Conservation (phyloP, 2,329 filamentous ascomycete genomes). For the Cercospora beticola region DNA sequence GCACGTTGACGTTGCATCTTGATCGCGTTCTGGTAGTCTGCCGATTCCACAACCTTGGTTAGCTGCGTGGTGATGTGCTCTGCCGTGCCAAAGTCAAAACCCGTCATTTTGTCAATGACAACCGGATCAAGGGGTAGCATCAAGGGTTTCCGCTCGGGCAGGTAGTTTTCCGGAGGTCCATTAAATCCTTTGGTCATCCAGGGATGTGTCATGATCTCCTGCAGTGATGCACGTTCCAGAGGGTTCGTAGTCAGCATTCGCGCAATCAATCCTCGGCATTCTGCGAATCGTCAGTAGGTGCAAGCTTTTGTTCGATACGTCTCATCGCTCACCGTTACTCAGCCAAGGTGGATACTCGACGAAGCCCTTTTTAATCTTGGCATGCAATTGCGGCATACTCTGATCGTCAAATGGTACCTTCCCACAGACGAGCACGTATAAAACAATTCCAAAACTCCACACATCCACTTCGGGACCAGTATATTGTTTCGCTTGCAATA, state of each 20-base stretch:
- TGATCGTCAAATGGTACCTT: conserved; percentile 99
- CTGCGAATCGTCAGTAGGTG: conserved; percentile 49
- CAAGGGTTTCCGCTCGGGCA: conserved; percentile 81
- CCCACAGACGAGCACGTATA: conserved; percentile 94
- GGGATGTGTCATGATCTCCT: conserved; percentile 90
- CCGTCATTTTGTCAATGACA: conserved; percentile 90
- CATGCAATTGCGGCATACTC: conserved; percentile 96
- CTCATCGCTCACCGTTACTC: conserved; percentile 68
- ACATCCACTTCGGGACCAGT: conserved; percentile 95
- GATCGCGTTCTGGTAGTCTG: conserved; percentile 89
- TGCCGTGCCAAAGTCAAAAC: conserved; percentile 91
- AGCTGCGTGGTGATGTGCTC: conserved; percentile 81
- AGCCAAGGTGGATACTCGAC: conserved; percentile 96
- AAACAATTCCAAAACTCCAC: conserved; percentile 97
- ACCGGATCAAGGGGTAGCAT: conserved; percentile 77
- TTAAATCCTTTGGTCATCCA: conserved; percentile 95
- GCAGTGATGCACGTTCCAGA: conserved; percentile 76
- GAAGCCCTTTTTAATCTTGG: conserved; percentile 95
- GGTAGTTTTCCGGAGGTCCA: conserved; percentile 81
- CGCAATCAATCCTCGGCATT: conserved; percentile 89
- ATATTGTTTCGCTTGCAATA: conserved; percentile 90
- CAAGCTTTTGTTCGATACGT: neutral
- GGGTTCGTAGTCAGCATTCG: conserved; percentile 96
- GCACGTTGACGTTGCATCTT: conserved; percentile 67
- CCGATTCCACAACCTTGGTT: conserved; percentile 82